Evolutionary conservation across 352 stramenopile species (phyloP), one percentile per base, ranked within the genome.

Genomic region (Phytopythium delawarense): DNA sequence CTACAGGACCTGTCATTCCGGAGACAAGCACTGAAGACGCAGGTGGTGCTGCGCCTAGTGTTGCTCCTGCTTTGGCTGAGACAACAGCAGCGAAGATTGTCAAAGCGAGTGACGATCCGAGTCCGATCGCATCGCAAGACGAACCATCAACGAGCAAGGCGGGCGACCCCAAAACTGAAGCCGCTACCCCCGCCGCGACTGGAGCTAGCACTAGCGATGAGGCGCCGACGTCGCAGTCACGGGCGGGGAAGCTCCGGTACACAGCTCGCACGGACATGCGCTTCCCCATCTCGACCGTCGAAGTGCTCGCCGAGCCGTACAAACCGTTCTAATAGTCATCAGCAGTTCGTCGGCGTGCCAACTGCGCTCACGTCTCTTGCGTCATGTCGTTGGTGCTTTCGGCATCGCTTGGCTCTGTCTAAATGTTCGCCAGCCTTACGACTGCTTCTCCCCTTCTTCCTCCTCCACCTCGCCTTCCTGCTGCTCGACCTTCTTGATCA

Each of bases 271-370:
- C 76, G 63, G 80, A 92, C 66, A 65, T 74, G 39, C 71, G 77
- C 45, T 92, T 94, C 59, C 85, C 85, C 13, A 91, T 92, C 35
- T 94, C 85, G 30, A 94, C 79, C 20, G 69, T 94, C 40, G 75
- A 70, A 34, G 79, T 92, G 39, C 62, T 87, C 49, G 83, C 76
- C 37, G 79, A 92, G 25, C 70, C 72, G 16, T 80, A 64, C 20
- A 57, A 18, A 4, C 45, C 21, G 23, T 62, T 45, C 25, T 37
- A n/a, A 60, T 32, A 15, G 45, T 40, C 55, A 21, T 12, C 34
- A 32, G 28, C 28, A 32, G 28, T 1, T 32, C 28, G 28, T 32
- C 28, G 28, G 28, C 28, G 28, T 32, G 28, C 28, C 28, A 32
- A 32, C 2, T 32, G 28, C 28, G 4, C 28, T 32, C 28, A 7